phyloP scores from a whole-genome alignment of 495 filamentous ascomycete genomes.

The Aspergillus funiculosus region DNA sequence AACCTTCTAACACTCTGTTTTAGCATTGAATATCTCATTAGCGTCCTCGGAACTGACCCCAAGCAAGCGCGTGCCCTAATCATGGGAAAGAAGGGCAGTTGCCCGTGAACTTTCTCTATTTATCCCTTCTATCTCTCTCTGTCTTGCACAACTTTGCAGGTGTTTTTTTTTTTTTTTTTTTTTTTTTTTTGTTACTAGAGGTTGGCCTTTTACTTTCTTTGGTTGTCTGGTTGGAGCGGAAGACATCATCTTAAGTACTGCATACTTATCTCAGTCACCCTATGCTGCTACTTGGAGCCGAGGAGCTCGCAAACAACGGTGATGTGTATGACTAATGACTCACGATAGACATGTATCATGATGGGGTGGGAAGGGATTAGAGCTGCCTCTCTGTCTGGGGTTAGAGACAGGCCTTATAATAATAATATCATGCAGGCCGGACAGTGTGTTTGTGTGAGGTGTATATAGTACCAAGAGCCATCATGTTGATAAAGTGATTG shows the following conservation, averaged over 20 bases:
- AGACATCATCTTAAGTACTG: slow-evolving; percentile 1
- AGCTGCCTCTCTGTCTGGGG: slow-evolving; percentile 2
- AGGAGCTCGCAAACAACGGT: slow-evolving; percentile 8
- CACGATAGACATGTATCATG: slow-evolving; percentile 46
- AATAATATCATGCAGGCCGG: no score
- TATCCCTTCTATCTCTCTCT: background rate
- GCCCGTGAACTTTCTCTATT: background rate
- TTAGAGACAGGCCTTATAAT: slow-evolving; percentile 2
- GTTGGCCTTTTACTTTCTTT: slow-evolving; percentile 4
- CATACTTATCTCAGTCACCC: background rate
- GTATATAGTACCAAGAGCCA: background rate
- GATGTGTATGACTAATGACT: slow-evolving; percentile 42
- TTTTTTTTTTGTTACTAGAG: slow-evolving; percentile 2
- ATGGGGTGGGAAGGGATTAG: slow-evolving; percentile 11
- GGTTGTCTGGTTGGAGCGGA: slow-evolving; percentile 9
- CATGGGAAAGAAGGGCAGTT: slow-evolving; percentile 22
- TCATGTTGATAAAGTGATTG: no score
- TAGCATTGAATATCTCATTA: slow-evolving; percentile 50
- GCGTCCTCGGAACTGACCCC: slow-evolving; percentile 44
- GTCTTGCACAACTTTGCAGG: background rate
- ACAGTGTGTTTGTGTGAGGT: background rate
- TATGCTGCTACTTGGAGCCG: no score
- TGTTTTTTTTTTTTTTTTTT: background rate
- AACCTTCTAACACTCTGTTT: background rate
- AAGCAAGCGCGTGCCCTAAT: slow-evolving; percentile 42